Base-by-base conservation (phyloP, 495 filamentous ascomycete species). In the Venustampulla echinocandica region DNA sequence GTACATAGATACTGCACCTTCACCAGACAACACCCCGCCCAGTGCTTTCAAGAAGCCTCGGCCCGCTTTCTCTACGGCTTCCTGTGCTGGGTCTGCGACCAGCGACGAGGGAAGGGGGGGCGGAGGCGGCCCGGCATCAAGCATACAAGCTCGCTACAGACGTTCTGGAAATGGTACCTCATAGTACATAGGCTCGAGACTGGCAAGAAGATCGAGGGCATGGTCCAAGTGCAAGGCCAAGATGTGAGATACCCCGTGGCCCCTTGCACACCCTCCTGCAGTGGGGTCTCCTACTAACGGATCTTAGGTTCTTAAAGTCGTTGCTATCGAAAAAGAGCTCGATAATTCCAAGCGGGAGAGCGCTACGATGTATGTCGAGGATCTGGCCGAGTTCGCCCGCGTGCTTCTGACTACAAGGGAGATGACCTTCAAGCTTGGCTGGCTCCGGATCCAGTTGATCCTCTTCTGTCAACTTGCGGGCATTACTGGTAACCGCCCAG, bases 141-240 rank as follows among this genome's bases (percentile, higher is more conserved):
- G 46, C 53, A 42, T 32, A 62, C 62, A 46, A 65, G 56, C 54
- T 57, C 54, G 18, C 49, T 69, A 33, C 55, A 64, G 42, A 49
- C 44, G 47, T 69, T 65, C 41, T 69, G 44, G 64, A 69, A 69
- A 46, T 61, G 52, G 54, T 68, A 52, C 55, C 47, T 57, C 46
- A 56, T 66, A 9, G 46, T 64, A 21, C 43, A 68, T 58, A 30
- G 75, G 69, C 53, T 75, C 71, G 34, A 75, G 67, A 18, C 58
- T 61, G 11, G 74, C 69, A 15, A 77, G 71, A 45, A 77, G 67
- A 57, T 69, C 68, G 72, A 77, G 73, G 59, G 68, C 10, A 54
- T 53, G 40, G 36, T 52, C 21, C 28, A 47, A 54, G 5, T 7
- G 34, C 41, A 50, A 30, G 47, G 47, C 17, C 36, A 50, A 47